phyloP scores from a whole-genome alignment of 441 rosid genomes.

The Bocquillonia castaneifolia region DNA sequence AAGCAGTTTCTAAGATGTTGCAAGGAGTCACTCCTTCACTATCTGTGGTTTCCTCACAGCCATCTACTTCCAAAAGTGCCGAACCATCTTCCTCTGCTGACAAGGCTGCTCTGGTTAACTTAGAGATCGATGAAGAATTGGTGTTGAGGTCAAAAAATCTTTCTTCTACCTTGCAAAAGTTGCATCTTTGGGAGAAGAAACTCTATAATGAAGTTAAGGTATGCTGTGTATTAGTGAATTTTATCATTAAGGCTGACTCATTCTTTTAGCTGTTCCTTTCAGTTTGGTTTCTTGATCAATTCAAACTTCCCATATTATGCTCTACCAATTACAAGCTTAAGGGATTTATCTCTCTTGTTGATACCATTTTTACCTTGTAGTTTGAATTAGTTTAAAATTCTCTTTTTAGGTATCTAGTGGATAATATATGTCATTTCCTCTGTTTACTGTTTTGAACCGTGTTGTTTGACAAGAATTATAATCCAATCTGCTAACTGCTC shows the following conservation, averaged over 20 bases:
- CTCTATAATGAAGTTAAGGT: conserved; percentile 89
- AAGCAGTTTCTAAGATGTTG: conserved; percentile 59
- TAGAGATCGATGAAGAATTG: conserved; percentile 65
- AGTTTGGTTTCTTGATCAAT: background rate
- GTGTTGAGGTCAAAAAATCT: conserved; percentile 63
- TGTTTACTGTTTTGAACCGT: no score
- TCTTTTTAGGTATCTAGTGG: background rate
- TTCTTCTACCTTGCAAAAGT: conserved; percentile 80
- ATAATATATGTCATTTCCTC: background rate
- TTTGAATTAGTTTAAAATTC: no score
- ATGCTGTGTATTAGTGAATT: conserved; percentile 14
- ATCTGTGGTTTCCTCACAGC: conserved; percentile 43
- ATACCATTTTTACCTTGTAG: no score
- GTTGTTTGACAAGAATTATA: background rate
- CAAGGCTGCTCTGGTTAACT: conserved; percentile 35
- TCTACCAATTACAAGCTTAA: background rate
- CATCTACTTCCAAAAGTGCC: conserved; percentile 48
- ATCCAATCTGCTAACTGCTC: background rate
- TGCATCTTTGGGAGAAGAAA: conserved; percentile 94
- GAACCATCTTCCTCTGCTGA: conserved; percentile 44
- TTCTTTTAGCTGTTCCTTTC: conserved; percentile 9
- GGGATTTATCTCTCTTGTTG: no score
- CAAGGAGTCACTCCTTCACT: conserved; percentile 53
- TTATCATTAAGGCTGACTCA: conserved; percentile 6
- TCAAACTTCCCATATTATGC: background rate